phyloP scores from a whole-genome alignment of 2,329 filamentous ascomycete genomes.

The Epichloe aotearoae region DNA sequence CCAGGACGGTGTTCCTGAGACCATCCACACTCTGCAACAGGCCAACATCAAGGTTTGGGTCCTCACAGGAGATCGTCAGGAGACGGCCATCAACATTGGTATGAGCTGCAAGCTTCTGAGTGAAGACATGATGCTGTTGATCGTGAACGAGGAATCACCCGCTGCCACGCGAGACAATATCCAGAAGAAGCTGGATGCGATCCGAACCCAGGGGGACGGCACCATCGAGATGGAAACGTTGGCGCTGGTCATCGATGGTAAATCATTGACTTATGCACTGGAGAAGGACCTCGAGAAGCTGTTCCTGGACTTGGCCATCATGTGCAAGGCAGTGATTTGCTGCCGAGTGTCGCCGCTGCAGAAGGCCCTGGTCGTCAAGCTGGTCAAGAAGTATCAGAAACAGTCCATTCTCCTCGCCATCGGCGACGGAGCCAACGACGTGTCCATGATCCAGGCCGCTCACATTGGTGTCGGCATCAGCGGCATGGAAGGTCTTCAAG shows the following conservation, averaged over 20 bases:
- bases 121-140: constrained; percentile 96
- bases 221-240: constrained; percentile 73
- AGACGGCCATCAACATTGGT: constrained; percentile 98
- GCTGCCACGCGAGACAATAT: constrained; percentile 75
- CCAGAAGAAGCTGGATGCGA: constrained; percentile 84
- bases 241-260: constrained; percentile 90
- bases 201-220: constrained; percentile 63
- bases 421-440: constrained; percentile 94
- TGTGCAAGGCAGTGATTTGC: constrained; percentile 99
- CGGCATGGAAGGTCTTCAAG: constrained; percentile 91
- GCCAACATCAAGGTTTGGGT: constrained; percentile 99
- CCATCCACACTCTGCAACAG: constrained; percentile 90
- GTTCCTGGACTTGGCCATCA: constrained; percentile 82
- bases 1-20: constrained; percentile 95
- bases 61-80: constrained; percentile 89
- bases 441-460: constrained; percentile 99
- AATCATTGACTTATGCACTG: constrained; percentile 82
- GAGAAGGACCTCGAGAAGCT: constrained; percentile 89
- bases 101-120: constrained; percentile 99
- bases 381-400: constrained; percentile 84
- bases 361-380: constrained; percentile 93
- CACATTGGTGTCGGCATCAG: constrained; percentile 97
- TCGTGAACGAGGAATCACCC: constrained; percentile 82
- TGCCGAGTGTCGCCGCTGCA: constrained; percentile 93
- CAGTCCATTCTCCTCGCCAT: constrained; percentile 89